Conservation (phyloP, 2,329 filamentous ascomycete species). For the Fusarium sp. region DNA sequence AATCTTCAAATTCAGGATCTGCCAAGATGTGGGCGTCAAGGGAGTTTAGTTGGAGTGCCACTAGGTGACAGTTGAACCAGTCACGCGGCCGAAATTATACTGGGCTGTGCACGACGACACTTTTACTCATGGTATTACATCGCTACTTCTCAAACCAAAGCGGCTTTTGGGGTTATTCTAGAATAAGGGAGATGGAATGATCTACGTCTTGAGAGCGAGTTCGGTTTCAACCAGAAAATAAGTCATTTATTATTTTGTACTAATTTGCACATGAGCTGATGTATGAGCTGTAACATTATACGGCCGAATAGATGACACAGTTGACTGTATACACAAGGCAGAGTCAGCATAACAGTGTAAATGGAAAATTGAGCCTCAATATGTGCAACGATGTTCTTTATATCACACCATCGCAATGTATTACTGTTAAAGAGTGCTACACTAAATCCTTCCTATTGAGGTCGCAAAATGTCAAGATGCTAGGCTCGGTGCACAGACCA, state of each 20-base stretch:
- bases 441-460: not conserved
- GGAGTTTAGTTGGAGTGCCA: constrained; percentile 25
- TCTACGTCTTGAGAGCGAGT: not conserved
- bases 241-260: not conserved
- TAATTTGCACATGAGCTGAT: not conserved
- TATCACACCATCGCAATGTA: not conserved
- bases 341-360: not conserved
- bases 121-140: not conserved
- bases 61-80: constrained; percentile 15
- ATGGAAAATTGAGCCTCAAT: not conserved
- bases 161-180: not conserved
- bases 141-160: not conserved
- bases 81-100: constrained; percentile 28
- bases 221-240: too few species aligned
- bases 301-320: not conserved
- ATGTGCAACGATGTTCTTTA: not conserved
- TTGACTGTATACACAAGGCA: not conserved
- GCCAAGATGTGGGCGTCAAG: constrained; percentile 23
- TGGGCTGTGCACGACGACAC: constrained; percentile 23
- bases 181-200: not conserved
- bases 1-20: constrained; percentile 21
- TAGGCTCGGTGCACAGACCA: not conserved
- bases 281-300: not conserved
- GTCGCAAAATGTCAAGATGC: not conserved
- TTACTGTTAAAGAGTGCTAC: not conserved